Conservation (phyloP, 768 basidiomycete genomes). For the Hortiboletus flavorubellus region DNA sequence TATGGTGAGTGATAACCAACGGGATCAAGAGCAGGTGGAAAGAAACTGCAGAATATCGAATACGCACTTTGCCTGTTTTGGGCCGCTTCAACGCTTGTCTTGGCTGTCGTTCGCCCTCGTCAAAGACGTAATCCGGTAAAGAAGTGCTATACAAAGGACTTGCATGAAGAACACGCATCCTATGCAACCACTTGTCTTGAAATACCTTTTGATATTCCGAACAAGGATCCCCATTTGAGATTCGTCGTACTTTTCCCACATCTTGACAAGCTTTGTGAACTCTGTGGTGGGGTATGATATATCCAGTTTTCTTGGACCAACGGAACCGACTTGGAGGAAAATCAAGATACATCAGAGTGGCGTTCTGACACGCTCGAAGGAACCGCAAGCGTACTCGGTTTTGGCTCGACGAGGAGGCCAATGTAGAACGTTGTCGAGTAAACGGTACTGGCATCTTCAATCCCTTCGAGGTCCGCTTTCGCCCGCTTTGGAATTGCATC, state of each 20-base stretch:
- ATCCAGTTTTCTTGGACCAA: slow-evolving; percentile 82
- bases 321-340: slow-evolving; percentile 56
- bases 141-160: slow-evolving; percentile 46
- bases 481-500: slow-evolving; percentile 68
- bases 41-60: too few relatives aligned
- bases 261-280: slow-evolving; percentile 89
- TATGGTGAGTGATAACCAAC: too few relatives aligned
- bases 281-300: slow-evolving; percentile 97
- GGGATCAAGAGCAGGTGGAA: too few relatives aligned
- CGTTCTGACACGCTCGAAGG: slow-evolving; percentile 8
- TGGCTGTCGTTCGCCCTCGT: slow-evolving; percentile 71
- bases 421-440: slow-evolving; percentile 98
- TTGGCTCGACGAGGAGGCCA: slow-evolving; percentile 88
- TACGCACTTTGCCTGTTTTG: too few relatives aligned
- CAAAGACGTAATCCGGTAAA: slow-evolving; percentile 81
- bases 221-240: slow-evolving; percentile 92
- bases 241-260: slow-evolving; percentile 95
- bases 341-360: slow-evolving; percentile 17
- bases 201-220: slow-evolving; percentile 86
- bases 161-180: slow-evolving; percentile 21
- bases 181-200: slow-evolving; percentile 9
- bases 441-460: slow-evolving; percentile 74
- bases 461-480: slow-evolving; percentile 73
- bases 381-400: slow-evolving; percentile 62
- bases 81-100: too few relatives aligned